Conservation (phyloP, 2,329 filamentous ascomycete species). For the Penicillium sp. region DNA sequence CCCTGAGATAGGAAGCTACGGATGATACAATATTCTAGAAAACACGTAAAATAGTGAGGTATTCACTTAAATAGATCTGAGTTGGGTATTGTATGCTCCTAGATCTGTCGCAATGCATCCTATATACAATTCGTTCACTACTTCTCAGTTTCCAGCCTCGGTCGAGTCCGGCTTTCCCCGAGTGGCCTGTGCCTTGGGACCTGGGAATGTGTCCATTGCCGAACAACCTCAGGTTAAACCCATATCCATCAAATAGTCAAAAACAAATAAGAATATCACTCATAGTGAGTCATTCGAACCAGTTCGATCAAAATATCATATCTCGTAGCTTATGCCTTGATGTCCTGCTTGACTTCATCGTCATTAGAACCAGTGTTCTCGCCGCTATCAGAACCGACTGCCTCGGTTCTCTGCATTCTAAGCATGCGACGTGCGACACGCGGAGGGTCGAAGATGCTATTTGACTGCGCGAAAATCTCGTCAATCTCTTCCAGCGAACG, state of each 20-base stretch:
- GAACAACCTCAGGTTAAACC: background rate
- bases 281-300: background rate
- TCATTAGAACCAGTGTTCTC: constrained; percentile 1
- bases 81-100: constrained; percentile 7
- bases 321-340: constrained; percentile 4
- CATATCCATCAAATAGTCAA: background rate
- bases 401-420: background rate
- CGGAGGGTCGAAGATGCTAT: constrained; percentile 17
- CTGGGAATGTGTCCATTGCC: background rate
- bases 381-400: background rate
- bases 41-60: background rate
- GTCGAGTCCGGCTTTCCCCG: background rate
- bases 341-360: background rate
- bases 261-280: background rate
- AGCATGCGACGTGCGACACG: constrained; percentile 8
- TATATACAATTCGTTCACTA: constrained; percentile 3
- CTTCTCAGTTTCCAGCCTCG: constrained; percentile 1
- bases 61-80: background rate
- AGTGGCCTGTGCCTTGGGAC: constrained; percentile 1
- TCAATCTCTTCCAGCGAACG: constrained; percentile 45
- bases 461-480: constrained; percentile 40
- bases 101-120: constrained; percentile 4
- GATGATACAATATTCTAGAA: background rate
- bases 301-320: constrained; percentile 5
- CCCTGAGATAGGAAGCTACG: background rate